These are phyloP conservation scores for Xylariaceae sp. DNA, from an alignment of 2,329 filamentous ascomycete genomes.

Conservation along the genomic window DNA sequence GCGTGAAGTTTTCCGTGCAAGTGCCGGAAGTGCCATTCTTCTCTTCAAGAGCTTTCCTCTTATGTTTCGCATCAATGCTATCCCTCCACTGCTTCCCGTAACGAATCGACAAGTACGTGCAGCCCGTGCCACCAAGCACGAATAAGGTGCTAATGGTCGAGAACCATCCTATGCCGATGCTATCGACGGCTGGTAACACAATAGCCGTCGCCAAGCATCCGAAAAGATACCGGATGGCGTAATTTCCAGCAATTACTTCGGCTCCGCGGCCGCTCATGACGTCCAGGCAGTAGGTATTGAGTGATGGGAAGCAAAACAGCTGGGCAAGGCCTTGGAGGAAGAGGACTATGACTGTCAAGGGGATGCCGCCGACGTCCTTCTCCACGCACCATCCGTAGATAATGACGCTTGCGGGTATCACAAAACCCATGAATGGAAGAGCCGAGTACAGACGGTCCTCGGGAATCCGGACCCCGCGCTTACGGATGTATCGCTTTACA, in stretches of 20 bases:
- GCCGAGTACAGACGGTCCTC: conserved; percentile 72
- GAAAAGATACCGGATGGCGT: conserved; percentile 77
- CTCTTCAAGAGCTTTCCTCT: conserved; percentile 25
- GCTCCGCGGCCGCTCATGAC: conserved; percentile 75
- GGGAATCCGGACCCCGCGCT: conserved; percentile 63
- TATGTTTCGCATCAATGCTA: conserved; percentile 40
- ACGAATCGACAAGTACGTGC: conserved; percentile 46
- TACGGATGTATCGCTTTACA: conserved; percentile 48
- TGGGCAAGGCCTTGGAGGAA: conserved; percentile 77
- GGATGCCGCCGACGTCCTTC: conserved; percentile 56
- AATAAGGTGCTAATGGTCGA: conserved; percentile 60
- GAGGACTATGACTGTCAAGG: conserved; percentile 72
- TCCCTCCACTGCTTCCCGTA: conserved; percentile 50
- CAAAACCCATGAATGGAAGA: conserved; percentile 63
- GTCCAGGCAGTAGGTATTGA: conserved; percentile 84
- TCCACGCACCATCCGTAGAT: conserved; percentile 64
- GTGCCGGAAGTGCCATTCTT: conserved; percentile 17
- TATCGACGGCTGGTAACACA: conserved; percentile 75
- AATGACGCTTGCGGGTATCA: conserved; percentile 68
- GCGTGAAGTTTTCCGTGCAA: conserved; percentile 7
- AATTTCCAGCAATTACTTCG: conserved; percentile 82
- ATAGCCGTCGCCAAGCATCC: conserved; percentile 73
- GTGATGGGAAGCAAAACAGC: conserved; percentile 74
- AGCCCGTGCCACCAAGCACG: conserved; percentile 45
- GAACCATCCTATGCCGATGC: conserved; percentile 82